These are phyloP conservation scores for Raddia guianensis DNA, from an alignment of 176 grass and related monocot species.

Conservation along the genomic window DNA sequence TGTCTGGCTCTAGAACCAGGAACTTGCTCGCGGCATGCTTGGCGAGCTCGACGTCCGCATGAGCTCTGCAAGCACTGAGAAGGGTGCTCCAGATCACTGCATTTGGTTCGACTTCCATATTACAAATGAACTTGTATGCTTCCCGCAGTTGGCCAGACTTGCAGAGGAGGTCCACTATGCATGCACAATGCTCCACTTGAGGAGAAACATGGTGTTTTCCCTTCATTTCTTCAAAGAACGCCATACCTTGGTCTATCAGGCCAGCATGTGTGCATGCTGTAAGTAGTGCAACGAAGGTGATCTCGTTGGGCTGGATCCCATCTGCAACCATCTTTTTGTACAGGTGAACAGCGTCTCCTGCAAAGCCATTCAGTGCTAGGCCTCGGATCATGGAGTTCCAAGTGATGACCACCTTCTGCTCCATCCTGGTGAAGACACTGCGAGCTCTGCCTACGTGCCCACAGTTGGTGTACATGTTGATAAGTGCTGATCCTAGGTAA, in stretches of 20 bases:
- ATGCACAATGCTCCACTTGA: conserved; percentile 89
- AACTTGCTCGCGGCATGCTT: conserved; percentile 59
- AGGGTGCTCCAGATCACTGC: conserved; percentile 73
- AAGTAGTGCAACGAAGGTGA: conserved; percentile 70
- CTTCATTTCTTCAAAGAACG: conserved; percentile 63
- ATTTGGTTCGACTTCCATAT: conserved; percentile 76
- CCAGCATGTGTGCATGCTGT: conserved; percentile 80
- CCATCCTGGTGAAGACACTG: conserved; percentile 62
- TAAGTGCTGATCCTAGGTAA: conserved; percentile 66
- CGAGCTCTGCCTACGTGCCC: conserved; percentile 66
- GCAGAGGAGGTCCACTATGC: conserved; percentile 77
- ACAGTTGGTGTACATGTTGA: conserved; percentile 81
- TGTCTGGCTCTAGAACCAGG: conserved; percentile 58
- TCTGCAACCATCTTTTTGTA: conserved; percentile 55
- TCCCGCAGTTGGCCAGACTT: conserved; percentile 63
- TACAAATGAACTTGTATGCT: conserved; percentile 71
- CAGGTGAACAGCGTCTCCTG: conserved; percentile 49
- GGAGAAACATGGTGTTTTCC: conserved; percentile 40
- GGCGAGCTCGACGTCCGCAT: conserved; percentile 58
- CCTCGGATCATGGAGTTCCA: conserved; percentile 94
- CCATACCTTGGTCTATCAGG: conserved; percentile 64
- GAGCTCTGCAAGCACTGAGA: conserved; percentile 71
- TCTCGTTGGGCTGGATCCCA: conserved; percentile 58
- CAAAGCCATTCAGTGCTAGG: conserved; percentile 74
- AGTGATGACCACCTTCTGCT: conserved; percentile 67